These are phyloP conservation scores for Aspergillus bertholletiae DNA, from an alignment of 495 filamentous ascomycete genomes.

Conservation along the genomic window DNA sequence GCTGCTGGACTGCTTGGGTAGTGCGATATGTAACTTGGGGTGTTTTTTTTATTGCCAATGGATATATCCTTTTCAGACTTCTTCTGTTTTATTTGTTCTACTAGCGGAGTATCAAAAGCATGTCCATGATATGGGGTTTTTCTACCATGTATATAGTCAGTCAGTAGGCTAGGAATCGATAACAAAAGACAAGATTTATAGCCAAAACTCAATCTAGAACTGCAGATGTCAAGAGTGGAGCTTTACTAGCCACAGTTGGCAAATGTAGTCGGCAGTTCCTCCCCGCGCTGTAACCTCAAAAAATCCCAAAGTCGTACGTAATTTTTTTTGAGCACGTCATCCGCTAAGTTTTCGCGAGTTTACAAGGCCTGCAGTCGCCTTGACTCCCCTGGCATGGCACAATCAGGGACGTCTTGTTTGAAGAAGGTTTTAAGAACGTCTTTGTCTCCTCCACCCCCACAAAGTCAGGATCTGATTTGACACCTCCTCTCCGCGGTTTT, in stretches of 20 bases:
- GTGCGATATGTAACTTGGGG: constrained; percentile 15
- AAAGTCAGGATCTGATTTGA: background rate
- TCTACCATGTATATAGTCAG: constrained; percentile 9
- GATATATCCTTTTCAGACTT: constrained; percentile 7
- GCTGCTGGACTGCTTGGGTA: constrained; percentile 74
- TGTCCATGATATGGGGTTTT: background rate
- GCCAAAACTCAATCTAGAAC: background rate
- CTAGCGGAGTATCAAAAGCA: constrained; percentile 19
- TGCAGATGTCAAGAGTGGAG: background rate
- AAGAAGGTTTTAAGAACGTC: no score
- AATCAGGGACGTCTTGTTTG: background rate
- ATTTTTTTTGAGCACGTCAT: constrained; percentile 11
- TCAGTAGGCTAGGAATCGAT: background rate
- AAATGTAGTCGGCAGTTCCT: background rate
- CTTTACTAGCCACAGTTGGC: background rate
- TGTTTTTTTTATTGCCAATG: constrained; percentile 1
- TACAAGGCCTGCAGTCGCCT: background rate
- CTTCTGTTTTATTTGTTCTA: constrained; percentile 2
- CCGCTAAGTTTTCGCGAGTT: constrained; percentile 1
- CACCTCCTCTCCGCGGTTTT: background rate
- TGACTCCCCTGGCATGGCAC: background rate
- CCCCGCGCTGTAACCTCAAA: background rate
- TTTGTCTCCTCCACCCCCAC: background rate
- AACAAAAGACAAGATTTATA: background rate
- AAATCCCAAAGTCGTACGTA: constrained; percentile 3